Percentiles rank a stretch among this genome's conserved stretches.
Evolutionary conservation across 2,329 filamentous ascomycete genomes (phyloP).

Genomic region (Neofusicoccum kwambonambiense): DNA sequence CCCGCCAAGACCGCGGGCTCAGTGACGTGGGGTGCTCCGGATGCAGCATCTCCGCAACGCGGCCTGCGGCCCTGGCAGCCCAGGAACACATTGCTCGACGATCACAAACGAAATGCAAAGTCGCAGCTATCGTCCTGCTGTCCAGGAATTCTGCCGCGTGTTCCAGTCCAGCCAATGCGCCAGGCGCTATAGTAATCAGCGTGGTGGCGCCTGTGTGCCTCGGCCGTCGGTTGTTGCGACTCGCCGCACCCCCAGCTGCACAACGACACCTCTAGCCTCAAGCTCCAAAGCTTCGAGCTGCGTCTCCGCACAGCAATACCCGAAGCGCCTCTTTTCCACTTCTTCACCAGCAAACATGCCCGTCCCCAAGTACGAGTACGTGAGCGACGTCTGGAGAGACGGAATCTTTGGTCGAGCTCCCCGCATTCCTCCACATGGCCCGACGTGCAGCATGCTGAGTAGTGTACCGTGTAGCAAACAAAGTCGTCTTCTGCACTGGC

Average conservation of each 20-base stretch:
- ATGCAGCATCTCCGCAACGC: not conserved
- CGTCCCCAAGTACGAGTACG: conserved; percentile 68
- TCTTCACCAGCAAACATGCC: conserved; percentile 53
- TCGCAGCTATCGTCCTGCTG: not conserved
- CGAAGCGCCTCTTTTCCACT: not conserved
- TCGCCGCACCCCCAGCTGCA: not conserved
- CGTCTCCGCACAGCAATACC: not conserved
- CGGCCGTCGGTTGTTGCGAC: conserved; percentile 12
- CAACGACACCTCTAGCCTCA: conserved; percentile 4
- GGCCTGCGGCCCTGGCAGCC: not conserved
- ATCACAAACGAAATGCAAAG: not conserved
- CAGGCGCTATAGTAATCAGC: conserved; percentile 8
- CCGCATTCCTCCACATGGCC: conserved; percentile 19
- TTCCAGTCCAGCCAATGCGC: not conserved
- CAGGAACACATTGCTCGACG: too few relatives aligned
- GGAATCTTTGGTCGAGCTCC: conserved; percentile 71
- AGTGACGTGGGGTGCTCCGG: conserved; percentile 5
- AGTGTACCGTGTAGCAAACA: conserved; percentile 59
- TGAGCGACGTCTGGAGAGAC: conserved; percentile 83
- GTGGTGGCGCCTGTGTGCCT: not conserved
- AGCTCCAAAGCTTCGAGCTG: not conserved
- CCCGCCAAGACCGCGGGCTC: conserved; percentile 7
- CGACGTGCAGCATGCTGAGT: not conserved
- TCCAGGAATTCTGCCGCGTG: not conserved
- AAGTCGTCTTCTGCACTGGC: conserved; percentile 92